Conservation (phyloP, 805 yeast genomes). For the Nadsonia fulvescens region DNA sequence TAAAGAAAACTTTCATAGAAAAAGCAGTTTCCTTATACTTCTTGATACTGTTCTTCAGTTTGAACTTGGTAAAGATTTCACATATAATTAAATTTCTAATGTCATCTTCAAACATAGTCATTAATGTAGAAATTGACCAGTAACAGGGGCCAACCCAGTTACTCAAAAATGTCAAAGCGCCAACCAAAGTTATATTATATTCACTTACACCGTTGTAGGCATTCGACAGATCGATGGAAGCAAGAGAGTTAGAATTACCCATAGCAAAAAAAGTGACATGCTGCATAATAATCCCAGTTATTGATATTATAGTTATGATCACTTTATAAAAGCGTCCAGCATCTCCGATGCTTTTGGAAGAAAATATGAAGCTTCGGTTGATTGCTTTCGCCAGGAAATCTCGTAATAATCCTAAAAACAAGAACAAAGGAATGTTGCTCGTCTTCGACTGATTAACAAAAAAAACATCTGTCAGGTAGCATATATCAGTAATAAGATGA, state of each 20-base stretch:
- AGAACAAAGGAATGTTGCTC: slow-evolving; percentile 37
- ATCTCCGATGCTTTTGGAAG: slow-evolving; percentile 3
- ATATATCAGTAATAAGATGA: slow-evolving; percentile 6
- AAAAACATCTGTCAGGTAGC: slow-evolving; percentile 16
- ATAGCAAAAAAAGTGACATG: slow-evolving; percentile 66
- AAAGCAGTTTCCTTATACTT: slow-evolving; percentile 9
- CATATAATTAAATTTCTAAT: slow-evolving; percentile 9
- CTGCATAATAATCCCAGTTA: slow-evolving; percentile 38
- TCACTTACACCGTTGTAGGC: slow-evolving; percentile 76
- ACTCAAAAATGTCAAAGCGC: slow-evolving; percentile 59
- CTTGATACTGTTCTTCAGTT: slow-evolving; percentile 2
- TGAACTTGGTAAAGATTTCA: slow-evolving; percentile 6
- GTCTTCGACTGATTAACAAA: slow-evolving; percentile 37
- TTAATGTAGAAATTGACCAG: slow-evolving; percentile 43
- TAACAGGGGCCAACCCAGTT: slow-evolving; percentile 76
- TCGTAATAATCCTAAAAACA: slow-evolving; percentile 19
- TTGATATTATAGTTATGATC: slow-evolving; percentile 11
- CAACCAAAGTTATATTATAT: slow-evolving; percentile 56
- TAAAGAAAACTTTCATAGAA: slow-evolving; percentile 13
- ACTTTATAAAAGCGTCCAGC: slow-evolving; percentile 6
- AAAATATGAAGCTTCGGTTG: slow-evolving; percentile 4
- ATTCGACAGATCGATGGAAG: slow-evolving; percentile 77
- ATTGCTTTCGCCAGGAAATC: slow-evolving; percentile 7
- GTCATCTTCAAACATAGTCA: slow-evolving; percentile 20
- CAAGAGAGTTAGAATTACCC: slow-evolving; percentile 84